Evolutionary conservation across 495 filamentous ascomycete genomes (phyloP), one percentile per base, ranked within the genome.

Genomic region (Zalerion maritima): DNA sequence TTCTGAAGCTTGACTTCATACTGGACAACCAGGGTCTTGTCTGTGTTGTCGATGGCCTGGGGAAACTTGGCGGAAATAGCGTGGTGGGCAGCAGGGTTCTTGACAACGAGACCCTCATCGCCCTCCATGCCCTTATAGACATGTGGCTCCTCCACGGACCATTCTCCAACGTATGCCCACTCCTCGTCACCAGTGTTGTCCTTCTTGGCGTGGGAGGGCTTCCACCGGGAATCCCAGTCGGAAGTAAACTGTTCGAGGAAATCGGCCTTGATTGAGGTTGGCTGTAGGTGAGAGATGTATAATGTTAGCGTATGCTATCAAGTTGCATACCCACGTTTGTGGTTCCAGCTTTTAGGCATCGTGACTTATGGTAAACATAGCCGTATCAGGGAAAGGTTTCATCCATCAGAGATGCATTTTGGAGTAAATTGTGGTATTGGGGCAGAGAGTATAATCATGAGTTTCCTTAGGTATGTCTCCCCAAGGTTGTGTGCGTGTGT

Each of bases 1-100:
- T 87, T 85, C 60, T 99, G 91, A 39, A 94, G 79, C 75, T 99
- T 96, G 47, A 99, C 91, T 55, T 99, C 91, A 47, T 99, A 99
- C 60, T 99, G 91, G 29, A 96, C 85, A 33, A 99, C 91, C 26
- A 99, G 66, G 29, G 80, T 76, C 69, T 96, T 92, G 50, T 73
- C 82, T 73, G 89, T 96, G 66, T 89, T 89, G 56, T 94, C 79
- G 46, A 99, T 79, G 60, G 79, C 78, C 72, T 92, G 89, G 49
- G 75, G 67, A 68, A 99, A 96, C 60, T 96, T 96, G 60, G 91
- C 84, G 25, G 91, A 96, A 58, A 99, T 99, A 61, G 91, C 91
- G 63, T 99, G 89, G 59, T 96, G 91, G 38, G 89, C 89, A 38
- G 89, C 89, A 21, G 75, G 64, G 55, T 96, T 87, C 75, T 96